Conservation (phyloP, 1,284 basidiomycete species). For the Cerioporus squamosus region DNA sequence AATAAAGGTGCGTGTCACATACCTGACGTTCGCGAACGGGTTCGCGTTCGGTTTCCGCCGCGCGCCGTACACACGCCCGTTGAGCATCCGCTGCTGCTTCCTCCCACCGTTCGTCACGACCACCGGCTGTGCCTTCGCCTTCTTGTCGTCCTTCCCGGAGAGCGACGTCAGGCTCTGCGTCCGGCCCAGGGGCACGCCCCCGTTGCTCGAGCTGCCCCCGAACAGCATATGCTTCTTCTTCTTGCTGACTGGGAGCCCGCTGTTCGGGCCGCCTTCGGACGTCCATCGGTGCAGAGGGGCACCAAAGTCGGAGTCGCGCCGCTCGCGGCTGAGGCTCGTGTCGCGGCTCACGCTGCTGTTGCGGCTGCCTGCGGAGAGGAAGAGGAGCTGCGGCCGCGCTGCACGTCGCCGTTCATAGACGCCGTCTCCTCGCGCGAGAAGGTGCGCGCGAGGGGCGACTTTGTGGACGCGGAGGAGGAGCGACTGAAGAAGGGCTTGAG, state of each 20-base stretch:
- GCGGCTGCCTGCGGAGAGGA: conserved; percentile 5
- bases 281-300: conserved; percentile 28
- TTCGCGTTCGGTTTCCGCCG: conserved; percentile 37
- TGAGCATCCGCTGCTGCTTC: conserved; percentile 59
- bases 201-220: conserved; percentile 8
- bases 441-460: conserved; percentile 17
- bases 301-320: conserved; percentile 23
- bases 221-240: conserved; percentile 21
- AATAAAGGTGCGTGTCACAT: conserved; percentile 11
- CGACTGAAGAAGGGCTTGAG: conserved; percentile 30
- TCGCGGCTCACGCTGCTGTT: conserved; percentile 20
- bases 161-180: conserved; percentile 26
- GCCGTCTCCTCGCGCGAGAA: conserved; percentile 25
- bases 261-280: conserved; percentile 22
- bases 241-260: conserved; percentile 16
- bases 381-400: conserved; percentile 15
- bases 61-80: conserved; percentile 77
- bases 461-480: neutral
- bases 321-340: conserved; percentile 18
- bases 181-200: conserved; percentile 24
- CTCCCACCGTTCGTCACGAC: conserved; percentile 20
- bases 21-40: conserved; percentile 42
- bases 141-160: conserved; percentile 22
- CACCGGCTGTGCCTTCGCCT: conserved; percentile 17
- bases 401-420: conserved; percentile 9